Conservation (phyloP, 257 asterid genomes). For the Solanum megistacrolobum region DNA sequence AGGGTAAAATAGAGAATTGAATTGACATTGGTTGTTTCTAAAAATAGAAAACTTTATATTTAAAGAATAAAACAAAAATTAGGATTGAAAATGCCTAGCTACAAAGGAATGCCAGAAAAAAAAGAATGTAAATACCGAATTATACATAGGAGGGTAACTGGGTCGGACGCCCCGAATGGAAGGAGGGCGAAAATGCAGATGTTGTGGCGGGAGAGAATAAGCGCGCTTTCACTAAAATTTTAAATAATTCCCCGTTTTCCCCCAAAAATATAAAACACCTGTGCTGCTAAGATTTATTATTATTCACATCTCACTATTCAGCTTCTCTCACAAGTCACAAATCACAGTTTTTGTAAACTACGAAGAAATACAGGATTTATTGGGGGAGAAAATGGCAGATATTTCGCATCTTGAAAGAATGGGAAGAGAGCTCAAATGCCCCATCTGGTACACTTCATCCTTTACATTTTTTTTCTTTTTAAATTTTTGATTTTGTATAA, state of each 20-base stretch:
- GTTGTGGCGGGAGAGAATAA: neutral
- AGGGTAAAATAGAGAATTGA: neutral
- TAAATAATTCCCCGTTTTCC: neutral
- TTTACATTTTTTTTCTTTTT: neutral
- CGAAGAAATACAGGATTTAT: neutral
- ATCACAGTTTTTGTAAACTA: neutral
- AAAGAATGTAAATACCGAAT: no score
- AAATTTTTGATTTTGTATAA: neutral
- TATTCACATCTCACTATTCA: neutral
- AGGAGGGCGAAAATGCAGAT: neutral
- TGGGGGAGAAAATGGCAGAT: conserved; percentile 41
- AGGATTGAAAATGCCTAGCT: neutral
- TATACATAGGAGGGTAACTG: no score
- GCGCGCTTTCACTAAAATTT: neutral
- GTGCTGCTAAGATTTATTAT: neutral
- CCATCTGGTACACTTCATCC: conserved; percentile 57
- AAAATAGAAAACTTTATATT: neutral
- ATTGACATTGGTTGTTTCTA: neutral
- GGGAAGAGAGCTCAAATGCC: conserved; percentile 99
- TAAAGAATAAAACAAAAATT: neutral
- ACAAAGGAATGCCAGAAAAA: no score
- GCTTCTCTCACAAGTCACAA: neutral
- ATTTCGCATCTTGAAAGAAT: conserved; percentile 69
- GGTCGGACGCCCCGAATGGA: neutral
- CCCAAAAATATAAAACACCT: neutral